These are phyloP conservation scores for Astragalus membranaceus DNA, from an alignment of 306 rosid genomes.

Conservation along the genomic window DNA sequence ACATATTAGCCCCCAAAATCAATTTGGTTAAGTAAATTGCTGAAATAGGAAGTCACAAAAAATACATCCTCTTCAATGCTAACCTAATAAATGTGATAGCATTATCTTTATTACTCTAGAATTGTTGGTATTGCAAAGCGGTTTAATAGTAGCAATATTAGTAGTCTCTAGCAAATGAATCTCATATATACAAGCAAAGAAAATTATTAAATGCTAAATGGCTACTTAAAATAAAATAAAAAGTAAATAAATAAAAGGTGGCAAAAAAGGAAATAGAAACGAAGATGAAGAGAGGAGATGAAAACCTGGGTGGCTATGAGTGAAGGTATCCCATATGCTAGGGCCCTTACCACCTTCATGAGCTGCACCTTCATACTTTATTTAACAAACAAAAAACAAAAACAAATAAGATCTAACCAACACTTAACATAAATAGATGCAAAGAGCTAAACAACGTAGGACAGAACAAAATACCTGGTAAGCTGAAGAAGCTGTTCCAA, in stretches of 20 bases:
- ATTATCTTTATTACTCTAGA: too few relatives aligned
- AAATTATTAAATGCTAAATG: not conserved
- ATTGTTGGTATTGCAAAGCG: too few relatives aligned
- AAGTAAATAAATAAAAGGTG: not conserved
- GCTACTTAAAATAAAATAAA: not conserved
- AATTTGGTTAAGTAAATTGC: not conserved
- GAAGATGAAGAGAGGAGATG: not conserved
- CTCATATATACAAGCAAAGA: not conserved
- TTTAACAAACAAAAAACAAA: not conserved
- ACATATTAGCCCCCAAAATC: not conserved
- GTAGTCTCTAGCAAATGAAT: not conserved
- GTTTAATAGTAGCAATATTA: too few relatives aligned
- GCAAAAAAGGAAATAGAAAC: not conserved
- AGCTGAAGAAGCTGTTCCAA: conserved; percentile 54
- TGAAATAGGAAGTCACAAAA: too few relatives aligned
- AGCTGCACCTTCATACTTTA: conserved; percentile 45
- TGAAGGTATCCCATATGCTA: conserved; percentile 64
- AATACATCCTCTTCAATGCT: too few relatives aligned
- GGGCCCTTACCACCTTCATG: conserved; percentile 53
- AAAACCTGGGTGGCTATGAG: conserved; percentile 48
- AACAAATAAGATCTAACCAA: conserved; percentile 7
- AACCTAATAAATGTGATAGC: too few relatives aligned
- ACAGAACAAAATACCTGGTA: conserved; percentile 43
- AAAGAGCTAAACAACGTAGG: not conserved
- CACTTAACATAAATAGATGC: not conserved